Percentiles rank a stretch among this genome's conserved stretches.
Evolutionary conservation across 805 yeast species (phyloP).

Genomic region (Schizosaccharomyces osmophilus): DNA sequence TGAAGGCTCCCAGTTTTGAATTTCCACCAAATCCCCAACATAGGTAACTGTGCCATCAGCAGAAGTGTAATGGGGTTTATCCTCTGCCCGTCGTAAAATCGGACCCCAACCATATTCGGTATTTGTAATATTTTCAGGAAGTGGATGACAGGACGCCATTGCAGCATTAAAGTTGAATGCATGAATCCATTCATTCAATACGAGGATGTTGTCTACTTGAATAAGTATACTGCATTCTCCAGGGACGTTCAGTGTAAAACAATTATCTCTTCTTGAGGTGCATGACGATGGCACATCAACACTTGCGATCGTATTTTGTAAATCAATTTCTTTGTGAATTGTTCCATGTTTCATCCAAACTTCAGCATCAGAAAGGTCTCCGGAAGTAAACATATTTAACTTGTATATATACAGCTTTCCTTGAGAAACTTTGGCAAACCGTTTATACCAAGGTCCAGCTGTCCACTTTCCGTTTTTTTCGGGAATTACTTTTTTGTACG

Average conservation of each 20-base stretch:
- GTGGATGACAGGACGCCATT: neutral
- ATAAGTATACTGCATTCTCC: neutral
- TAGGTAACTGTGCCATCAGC: neutral
- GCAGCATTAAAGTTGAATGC: neutral
- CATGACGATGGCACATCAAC: neutral
- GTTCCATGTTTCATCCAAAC: neutral
- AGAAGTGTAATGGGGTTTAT: neutral
- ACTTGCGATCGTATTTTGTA: neutral
- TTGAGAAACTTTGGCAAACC: neutral
- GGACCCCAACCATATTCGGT: neutral
- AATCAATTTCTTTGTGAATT: neutral
- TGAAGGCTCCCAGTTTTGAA: neutral
- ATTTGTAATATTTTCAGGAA: neutral
- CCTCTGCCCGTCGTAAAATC: neutral
- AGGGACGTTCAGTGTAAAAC: neutral
- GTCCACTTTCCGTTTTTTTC: neutral
- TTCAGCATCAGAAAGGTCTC: neutral
- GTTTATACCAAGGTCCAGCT: neutral
- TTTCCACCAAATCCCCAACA: neutral
- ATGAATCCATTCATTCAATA: neutral
- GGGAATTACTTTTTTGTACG: neutral
- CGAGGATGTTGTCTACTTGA: neutral
- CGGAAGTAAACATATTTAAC: neutral
- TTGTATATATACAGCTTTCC: neutral
- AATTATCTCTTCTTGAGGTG: neutral